These are phyloP conservation scores for Chalaropsis thielavioides DNA, from an alignment of 2,329 filamentous ascomycete species.

Conservation along the genomic window DNA sequence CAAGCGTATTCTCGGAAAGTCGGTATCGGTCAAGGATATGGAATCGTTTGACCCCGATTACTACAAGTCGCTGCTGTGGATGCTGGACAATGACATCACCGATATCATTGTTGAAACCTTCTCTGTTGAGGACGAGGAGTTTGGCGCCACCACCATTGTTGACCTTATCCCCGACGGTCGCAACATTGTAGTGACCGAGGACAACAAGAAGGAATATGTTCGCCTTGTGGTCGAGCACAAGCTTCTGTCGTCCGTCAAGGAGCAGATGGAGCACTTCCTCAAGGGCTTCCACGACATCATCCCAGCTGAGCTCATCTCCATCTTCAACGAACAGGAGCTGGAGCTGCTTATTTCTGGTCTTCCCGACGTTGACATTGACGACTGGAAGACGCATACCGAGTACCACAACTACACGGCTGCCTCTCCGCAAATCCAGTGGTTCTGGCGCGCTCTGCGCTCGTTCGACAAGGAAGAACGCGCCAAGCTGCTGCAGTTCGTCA, in stretches of 20 bases:
- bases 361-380: conserved; percentile 92
- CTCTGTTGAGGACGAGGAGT: conserved; percentile 83
- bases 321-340: conserved; percentile 97
- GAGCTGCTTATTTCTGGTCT: conserved; percentile 93
- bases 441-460: conserved; percentile 92
- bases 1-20: conserved; percentile 89
- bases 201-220: conserved; percentile 98
- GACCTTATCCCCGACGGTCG: conserved; percentile 79
- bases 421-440: conserved; percentile 97
- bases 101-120: conserved; percentile 96
- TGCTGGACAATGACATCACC: conserved; percentile 95
- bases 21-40: conserved; percentile 97
- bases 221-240: conserved; percentile 89
- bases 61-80: conserved; percentile 97
- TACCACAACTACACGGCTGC: conserved; percentile 95
- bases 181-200: conserved; percentile 86
- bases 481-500: conserved; percentile 94
- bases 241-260: conserved; percentile 78
- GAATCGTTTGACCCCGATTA: conserved; percentile 97
- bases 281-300: conserved; percentile 98
- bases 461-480: conserved; percentile 98
- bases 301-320: conserved; percentile 80
- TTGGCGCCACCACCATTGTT: conserved; percentile 74
- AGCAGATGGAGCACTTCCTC: conserved; percentile 86
- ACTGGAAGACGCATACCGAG: conserved; percentile 98